A percentile compares a stretch with the other conserved stretches of the same genome.
phyloP scores from a whole-genome alignment of 2,329 filamentous ascomycete genomes.

The Cytospora schulzeri region DNA sequence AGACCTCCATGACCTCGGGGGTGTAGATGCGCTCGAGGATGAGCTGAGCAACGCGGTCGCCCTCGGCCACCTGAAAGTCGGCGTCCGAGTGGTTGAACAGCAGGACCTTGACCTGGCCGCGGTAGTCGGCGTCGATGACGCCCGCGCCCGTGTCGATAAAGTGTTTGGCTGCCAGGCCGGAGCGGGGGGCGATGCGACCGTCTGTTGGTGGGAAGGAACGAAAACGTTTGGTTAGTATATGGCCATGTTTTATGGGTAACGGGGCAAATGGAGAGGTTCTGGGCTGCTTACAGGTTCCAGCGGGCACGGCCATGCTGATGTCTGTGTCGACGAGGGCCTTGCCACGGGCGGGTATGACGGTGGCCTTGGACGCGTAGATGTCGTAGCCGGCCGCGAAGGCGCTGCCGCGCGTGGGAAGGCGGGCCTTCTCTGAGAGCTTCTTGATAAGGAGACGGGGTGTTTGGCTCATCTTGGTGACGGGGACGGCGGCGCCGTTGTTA shows the following conservation, averaged over 20 bases:
- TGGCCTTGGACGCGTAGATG: constrained; percentile 77
- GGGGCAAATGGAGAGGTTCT: background rate
- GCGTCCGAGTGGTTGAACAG: constrained; percentile 88
- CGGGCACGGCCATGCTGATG: constrained; percentile 86
- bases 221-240: background rate
- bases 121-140: constrained; percentile 97
- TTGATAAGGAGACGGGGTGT: constrained; percentile 77
- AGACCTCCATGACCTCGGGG: constrained; percentile 86
- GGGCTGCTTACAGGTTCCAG: constrained; percentile 73
- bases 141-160: constrained; percentile 96
- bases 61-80: constrained; percentile 80
- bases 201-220: constrained; percentile 57
- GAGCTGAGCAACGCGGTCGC: constrained; percentile 91
- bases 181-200: constrained; percentile 85
- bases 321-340: constrained; percentile 89
- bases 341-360: constrained; percentile 76
- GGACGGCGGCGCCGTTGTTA: constrained; percentile 34
- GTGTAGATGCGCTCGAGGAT: constrained; percentile 94
- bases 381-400: constrained; percentile 93
- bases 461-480: constrained; percentile 41
- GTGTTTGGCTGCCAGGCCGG: constrained; percentile 88
- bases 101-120: constrained; percentile 89
- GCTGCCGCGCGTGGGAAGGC: constrained; percentile 83
- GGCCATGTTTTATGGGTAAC: background rate
- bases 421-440: constrained; percentile 79